Percentiles rank a stretch among this genome's conserved stretches.
Conservation (phyloP, 2,329 filamentous ascomycete genomes). For the Lecanosticta acicola region DNA sequence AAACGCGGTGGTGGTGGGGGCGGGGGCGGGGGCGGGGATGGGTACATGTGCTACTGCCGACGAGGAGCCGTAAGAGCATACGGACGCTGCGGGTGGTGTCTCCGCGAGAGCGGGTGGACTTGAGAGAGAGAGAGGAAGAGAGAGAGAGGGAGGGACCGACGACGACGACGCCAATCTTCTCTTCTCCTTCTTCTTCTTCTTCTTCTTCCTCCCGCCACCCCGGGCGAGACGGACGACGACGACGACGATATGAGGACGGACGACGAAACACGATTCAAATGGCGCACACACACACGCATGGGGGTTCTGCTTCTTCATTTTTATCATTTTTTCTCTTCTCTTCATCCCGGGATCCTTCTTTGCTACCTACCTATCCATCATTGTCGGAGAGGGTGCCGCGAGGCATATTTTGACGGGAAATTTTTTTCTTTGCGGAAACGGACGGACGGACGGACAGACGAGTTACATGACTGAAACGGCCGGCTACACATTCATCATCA, state of each 20-base stretch:
- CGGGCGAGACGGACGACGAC: not conserved
- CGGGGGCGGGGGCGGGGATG: slow-evolving; percentile 17
- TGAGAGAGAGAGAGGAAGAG: slow-evolving; percentile 12
- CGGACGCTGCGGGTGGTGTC: slow-evolving; percentile 40
- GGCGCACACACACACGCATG: not conserved
- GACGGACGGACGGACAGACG: too few species aligned
- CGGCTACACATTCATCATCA: too few species aligned
- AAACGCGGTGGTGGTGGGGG: slow-evolving; percentile 16
- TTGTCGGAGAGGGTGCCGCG: slow-evolving; percentile 8
- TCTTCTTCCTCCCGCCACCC: not conserved
- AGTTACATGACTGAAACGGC: too few species aligned
- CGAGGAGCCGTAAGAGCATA: slow-evolving; percentile 37
- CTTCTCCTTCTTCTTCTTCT: not conserved
- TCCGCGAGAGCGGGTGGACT: slow-evolving; percentile 39
- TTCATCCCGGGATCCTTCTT: not conserved
- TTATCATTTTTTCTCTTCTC: not conserved
- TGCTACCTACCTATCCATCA: not conserved
- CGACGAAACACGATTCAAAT: not conserved
- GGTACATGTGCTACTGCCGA: slow-evolving; percentile 29
- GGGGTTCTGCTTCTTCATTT: not conserved
- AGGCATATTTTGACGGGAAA: slow-evolving; percentile 10
- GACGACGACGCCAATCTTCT: not conserved
- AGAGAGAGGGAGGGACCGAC: too few species aligned
- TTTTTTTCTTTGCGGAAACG: too few species aligned
- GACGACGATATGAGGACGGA: not conserved